Percentiles rank a stretch among this genome's conserved stretches.
Evolutionary conservation across 78 protist species (phyloP).

Genomic region (Dictyostelium citrinum): DNA sequence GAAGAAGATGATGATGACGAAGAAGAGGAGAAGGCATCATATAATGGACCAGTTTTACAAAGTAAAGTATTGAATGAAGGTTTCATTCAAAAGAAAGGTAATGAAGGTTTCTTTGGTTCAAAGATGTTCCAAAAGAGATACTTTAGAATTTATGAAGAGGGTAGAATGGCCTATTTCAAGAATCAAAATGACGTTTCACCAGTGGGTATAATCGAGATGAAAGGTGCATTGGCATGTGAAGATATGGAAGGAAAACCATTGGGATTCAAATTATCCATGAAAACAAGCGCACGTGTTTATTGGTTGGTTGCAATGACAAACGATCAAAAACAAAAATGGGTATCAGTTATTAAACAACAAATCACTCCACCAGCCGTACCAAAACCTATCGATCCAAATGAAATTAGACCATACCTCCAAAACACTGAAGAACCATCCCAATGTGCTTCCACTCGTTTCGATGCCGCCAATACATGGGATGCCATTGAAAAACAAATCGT

Average conservation of each 20-base stretch:
- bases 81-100: constrained; percentile 55
- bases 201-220: constrained; percentile 45
- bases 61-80: constrained; percentile 36
- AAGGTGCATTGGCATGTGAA: constrained; percentile 40
- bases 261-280: constrained; percentile 63
- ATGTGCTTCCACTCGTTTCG: constrained; percentile 21
- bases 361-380: constrained; percentile 62
- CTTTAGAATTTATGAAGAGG: constrained; percentile 59
- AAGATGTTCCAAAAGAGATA: constrained; percentile 52
- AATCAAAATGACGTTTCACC: constrained; percentile 22
- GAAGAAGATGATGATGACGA: constrained; percentile 18
- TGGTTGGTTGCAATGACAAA: constrained; percentile 9
- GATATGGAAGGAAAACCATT: constrained; percentile 29
- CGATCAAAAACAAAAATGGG: constrained; percentile 32
- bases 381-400: constrained; percentile 47
- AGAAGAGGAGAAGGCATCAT: neutral
- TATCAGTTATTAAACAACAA: neutral
- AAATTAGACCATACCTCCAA: constrained; percentile 53
- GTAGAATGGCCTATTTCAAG: constrained; percentile 48
- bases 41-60: constrained; percentile 49
- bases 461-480: constrained; percentile 31
- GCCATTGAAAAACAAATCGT: constrained; percentile 4
- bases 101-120: constrained; percentile 64
- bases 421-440: constrained; percentile 67
- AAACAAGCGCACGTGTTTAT: constrained; percentile 63